phyloP scores from a whole-genome alignment of 257 asterid species.

The Lithospermum erythrorhizon region DNA sequence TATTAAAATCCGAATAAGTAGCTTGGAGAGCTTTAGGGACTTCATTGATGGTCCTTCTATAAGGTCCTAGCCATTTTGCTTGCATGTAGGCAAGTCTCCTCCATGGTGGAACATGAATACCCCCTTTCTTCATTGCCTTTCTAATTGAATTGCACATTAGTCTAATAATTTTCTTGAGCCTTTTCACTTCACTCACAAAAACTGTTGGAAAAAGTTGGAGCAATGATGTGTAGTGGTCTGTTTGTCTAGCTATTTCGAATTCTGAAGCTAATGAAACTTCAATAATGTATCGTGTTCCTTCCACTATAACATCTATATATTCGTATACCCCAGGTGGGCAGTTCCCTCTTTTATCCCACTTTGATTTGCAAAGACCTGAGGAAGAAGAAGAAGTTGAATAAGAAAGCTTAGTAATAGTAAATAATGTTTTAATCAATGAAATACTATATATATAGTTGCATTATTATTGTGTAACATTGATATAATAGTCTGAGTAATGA shows the following conservation, averaged over 20 bases:
- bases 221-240: conserved; percentile 29
- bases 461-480: too few species aligned
- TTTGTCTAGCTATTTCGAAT: conserved; percentile 63
- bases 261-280: conserved; percentile 47
- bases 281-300: conserved; percentile 37
- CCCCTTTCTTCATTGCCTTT: conserved; percentile 47
- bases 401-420: background rate
- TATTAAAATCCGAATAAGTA: background rate
- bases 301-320: conserved; percentile 41
- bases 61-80: conserved; percentile 57
- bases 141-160: conserved; percentile 49
- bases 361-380: conserved; percentile 79
- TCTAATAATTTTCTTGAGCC: conserved; percentile 40
- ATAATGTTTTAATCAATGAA: too few species aligned
- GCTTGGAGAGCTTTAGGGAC: conserved; percentile 7
- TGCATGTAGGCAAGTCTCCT: conserved; percentile 52
- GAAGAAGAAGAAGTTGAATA: background rate
- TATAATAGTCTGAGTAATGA: too few species aligned
- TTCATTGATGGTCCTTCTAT: conserved; percentile 51
- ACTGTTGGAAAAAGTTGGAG: conserved; percentile 33
- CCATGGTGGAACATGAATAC: conserved; percentile 74
- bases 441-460: too few species aligned
- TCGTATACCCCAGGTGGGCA: conserved; percentile 50
- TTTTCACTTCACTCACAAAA: conserved; percentile 34
- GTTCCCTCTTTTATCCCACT: conserved; percentile 53